Evolutionary conservation across 345 rosid genomes (phyloP).

Genomic region (Cardiospermum halicacabum): DNA sequence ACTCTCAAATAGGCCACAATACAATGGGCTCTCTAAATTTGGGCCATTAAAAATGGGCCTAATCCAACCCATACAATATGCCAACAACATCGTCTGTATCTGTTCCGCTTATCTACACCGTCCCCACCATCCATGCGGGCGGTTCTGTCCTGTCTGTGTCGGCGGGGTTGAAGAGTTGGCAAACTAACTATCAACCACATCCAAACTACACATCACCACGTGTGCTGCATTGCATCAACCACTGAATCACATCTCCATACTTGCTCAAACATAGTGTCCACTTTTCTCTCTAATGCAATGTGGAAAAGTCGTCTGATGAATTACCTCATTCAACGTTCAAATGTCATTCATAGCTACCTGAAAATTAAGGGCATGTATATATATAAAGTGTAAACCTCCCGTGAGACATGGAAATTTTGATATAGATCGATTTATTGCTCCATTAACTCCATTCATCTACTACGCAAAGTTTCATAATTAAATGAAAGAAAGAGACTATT

Average conservation of each 20-base stretch:
- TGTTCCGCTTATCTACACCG: too few species aligned
- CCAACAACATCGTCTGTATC: too few species aligned
- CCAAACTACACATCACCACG: conserved; percentile 2
- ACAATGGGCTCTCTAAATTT: too few species aligned
- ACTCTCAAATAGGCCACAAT: too few species aligned
- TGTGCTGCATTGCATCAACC: not conserved
- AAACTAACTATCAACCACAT: conserved; percentile 8
- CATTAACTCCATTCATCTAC: not conserved
- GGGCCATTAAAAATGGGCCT: too few species aligned
- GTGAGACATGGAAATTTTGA: conserved; percentile 7
- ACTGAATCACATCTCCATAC: not conserved
- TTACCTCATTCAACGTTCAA: not conserved
- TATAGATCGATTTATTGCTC: conserved; percentile 3
- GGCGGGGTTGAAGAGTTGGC: conserved; percentile 1
- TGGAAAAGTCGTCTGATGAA: not conserved
- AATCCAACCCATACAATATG: too few species aligned
- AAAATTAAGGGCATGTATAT: not conserved
- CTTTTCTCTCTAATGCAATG: too few species aligned
- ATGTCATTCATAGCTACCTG: not conserved
- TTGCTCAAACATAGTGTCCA: not conserved
- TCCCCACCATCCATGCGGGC: too few species aligned
- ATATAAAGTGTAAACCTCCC: not conserved
- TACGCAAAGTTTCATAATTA: too few species aligned
- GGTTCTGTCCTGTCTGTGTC: too few species aligned
- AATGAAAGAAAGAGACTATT: too few species aligned